These are phyloP conservation scores for Wilcoxina mikolae DNA, from an alignment of 495 filamentous ascomycete species.

Conservation along the genomic window DNA sequence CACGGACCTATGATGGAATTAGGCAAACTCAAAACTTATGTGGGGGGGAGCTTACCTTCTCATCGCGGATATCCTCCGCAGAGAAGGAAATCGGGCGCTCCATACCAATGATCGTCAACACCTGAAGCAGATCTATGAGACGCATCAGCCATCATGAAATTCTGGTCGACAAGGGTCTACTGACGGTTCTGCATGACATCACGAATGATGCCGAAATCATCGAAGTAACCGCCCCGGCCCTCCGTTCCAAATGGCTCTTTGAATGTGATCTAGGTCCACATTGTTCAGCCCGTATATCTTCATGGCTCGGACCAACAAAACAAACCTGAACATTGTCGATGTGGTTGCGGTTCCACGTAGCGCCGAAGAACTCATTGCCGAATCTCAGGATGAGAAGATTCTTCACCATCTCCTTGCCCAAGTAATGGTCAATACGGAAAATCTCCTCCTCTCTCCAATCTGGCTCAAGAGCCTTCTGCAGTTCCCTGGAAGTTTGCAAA, in stretches of 20 bases:
- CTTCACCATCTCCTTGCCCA: conserved; percentile 99
- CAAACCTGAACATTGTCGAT: conserved; percentile 83
- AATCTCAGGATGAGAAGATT: conserved; percentile 97
- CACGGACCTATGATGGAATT: conserved; percentile 42
- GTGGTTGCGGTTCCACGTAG: conserved; percentile 98
- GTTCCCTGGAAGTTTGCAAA: conserved; percentile 77
- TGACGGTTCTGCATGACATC: conserved; percentile 88
- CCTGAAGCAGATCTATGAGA: conserved; percentile 65
- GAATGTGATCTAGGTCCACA: conserved; percentile 61
- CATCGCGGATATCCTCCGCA: conserved; percentile 93
- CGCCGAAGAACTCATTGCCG: conserved; percentile 97
- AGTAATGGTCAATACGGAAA: conserved; percentile 98
- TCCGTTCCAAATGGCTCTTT: conserved; percentile 99
- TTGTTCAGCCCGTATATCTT: neutral
- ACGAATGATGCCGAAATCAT: conserved; percentile 98
- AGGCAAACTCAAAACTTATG: neutral
- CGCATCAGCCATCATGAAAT: neutral
- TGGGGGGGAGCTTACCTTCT: conserved; percentile 50
- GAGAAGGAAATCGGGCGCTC: conserved; percentile 97
- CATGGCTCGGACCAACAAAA: neutral
- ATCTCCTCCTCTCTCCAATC: conserved; percentile 99
- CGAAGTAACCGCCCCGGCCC: conserved; percentile 96
- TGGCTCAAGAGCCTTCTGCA: conserved; percentile 87
- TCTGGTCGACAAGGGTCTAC: conserved; percentile 1
- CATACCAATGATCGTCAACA: conserved; percentile 93